A percentile compares a stretch with the other conserved stretches of the same genome.
Evolutionary conservation across 2,329 filamentous ascomycete genomes (phyloP).

Genomic region (Colletotrichum destructivum): DNA sequence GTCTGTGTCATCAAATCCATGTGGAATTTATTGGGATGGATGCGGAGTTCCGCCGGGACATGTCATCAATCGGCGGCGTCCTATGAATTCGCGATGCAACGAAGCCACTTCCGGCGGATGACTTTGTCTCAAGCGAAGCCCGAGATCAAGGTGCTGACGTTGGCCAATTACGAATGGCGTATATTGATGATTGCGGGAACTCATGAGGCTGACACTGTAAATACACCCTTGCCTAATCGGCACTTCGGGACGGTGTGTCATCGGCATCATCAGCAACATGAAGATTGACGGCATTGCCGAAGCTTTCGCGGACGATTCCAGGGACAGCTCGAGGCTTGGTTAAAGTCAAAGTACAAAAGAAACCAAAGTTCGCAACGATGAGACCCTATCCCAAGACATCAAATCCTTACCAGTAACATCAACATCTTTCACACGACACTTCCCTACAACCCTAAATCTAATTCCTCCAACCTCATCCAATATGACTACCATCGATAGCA

Average conservation of each 20-base stretch:
- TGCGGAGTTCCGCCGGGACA: slow-evolving; percentile 8
- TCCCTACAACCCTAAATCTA: no score
- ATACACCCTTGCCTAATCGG: not conserved
- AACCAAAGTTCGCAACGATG: not conserved
- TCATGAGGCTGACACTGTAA: not conserved
- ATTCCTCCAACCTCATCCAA: slow-evolving; percentile 16
- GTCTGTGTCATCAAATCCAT: not conserved
- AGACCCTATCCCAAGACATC: not conserved
- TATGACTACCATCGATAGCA: slow-evolving; percentile 40
- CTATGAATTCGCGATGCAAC: not conserved
- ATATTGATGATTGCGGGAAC: not conserved
- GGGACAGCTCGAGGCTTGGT: no score
- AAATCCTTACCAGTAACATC: not conserved
- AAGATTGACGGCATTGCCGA: not conserved
- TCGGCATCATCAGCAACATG: not conserved
- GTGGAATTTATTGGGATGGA: not conserved
- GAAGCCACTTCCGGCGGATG: not conserved
- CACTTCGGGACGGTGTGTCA: not conserved
- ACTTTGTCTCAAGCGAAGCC: no score
- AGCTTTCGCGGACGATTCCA: not conserved
- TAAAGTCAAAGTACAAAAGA: not conserved
- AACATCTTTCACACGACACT: not conserved
- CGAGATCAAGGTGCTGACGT: not conserved
- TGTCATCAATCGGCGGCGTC: not conserved
- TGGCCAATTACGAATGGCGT: not conserved